Base-by-base conservation (phyloP, 352 stramenopile species). In the Salisapilia sapeloensis region DNA sequence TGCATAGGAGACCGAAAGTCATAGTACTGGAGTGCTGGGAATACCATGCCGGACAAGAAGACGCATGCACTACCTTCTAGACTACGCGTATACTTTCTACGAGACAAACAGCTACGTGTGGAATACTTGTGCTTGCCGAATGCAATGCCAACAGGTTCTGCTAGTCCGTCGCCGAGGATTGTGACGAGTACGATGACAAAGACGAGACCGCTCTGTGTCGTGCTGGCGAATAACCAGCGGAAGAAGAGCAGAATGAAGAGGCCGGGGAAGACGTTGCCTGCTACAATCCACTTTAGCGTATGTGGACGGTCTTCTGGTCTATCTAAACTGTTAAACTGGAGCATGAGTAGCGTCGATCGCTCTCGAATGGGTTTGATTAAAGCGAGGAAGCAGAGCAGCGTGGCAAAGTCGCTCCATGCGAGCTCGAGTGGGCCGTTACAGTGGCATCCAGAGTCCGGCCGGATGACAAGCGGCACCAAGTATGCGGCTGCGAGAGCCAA, bases 251-350 rank as follows among this genome's bases (percentile, higher is more conserved):
- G 35, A 30, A 84, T 65, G 31, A 90, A 83, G 15, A 90, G 60
- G 3, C 65, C 55, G n/a, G 70, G 65, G 35, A 79, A 77, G 24
- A 82, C 48, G 42, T 89, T 89, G 13, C 74, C 74, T 3, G 65
- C 67, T 16, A 90, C 63, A 46, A 83, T 83, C 66, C 66, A 83
- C 35, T 77, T 66, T 24, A 83, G 54, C 14, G 66, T 83, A 22
- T 83, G 53, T 21, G 74, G 74, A 30, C 74, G 61, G 35, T 89
- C 74, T 25, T 89, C 74, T 5, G 74, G 74, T 29, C 74, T 63
- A 50, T 89, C 74, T 12, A 89, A 45, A 28, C 69, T 85, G 56
- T 89, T 89, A 42, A 89, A 89, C 44, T 89, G 74, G 31, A 89
- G 53, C 74, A 89, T 89, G 44, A 85, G 82, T 33, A 89, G 66